Base-by-base conservation (phyloP, 2,329 filamentous ascomycete genomes). In the Plenodomus lindquistii region DNA sequence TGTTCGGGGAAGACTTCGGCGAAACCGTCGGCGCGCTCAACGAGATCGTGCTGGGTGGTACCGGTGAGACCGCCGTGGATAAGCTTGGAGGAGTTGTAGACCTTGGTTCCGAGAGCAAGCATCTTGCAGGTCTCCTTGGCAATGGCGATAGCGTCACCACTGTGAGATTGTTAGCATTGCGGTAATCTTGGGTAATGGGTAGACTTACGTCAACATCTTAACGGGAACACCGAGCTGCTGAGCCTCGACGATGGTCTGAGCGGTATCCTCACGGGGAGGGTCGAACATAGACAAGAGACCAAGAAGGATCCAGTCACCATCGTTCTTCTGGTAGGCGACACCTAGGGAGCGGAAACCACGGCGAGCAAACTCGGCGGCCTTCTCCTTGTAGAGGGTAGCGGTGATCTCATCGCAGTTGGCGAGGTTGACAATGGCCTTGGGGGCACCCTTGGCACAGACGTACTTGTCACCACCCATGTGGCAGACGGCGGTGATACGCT, bases 81-180 rank as follows among this genome's bases (percentile, higher is more conserved):
- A 59, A 91, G 82, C 76, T 85, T 86, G 69, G 87, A 84, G 51
- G 87, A 89, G 79, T 89, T 88, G 80, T 90, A 90, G 59, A 91
- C 87, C 80, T 89, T 89, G 71, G 87, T 89, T 63, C 86, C 86
- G 50, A 90, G 83, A 59, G 86, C 85, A 71, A 90, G 80, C 85
- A 89, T 89, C 79, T 89, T 88, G 82, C 87, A 90, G 60, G 87
- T 90, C 76, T 90, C 87, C 79, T 89, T 89, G 50, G 87, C 87
- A 59, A 90, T 90, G 63, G 87, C 86, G 63, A 89, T 87, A 57
- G 87, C 87, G 70, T 90, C 87, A 82, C 87, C 87, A 76, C 57
- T 62, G 31, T 11, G 3, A 7, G 24, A 39, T 34, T 45, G 42
- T 50, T 46, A 46, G 52, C 37, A 21, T 16, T 17, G 3, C 10